Base-by-base conservation (phyloP, 108 stramenopile genomes). In the Nitzschia palea region DNA sequence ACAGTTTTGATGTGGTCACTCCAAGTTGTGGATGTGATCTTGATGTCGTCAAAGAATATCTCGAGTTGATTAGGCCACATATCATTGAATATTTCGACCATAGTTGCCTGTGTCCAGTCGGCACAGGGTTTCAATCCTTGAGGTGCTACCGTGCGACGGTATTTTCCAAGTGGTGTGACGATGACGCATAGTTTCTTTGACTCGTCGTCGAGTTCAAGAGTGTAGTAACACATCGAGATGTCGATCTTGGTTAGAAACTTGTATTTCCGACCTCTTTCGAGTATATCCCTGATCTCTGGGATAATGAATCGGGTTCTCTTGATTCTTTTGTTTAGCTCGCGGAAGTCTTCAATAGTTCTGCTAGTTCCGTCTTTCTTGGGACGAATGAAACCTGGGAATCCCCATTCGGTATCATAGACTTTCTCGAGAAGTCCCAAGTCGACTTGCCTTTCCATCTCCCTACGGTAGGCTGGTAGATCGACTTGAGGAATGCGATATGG, bases 211-310 rank as follows among this genome's bases (percentile, higher is more conserved):
- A 67, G 35, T 55, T 67, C 66, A 29, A 67, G 55, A 10, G 31
- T 34, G 36, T 55, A 67, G n/a, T 27, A 70, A 22, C 44, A 35
- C 65, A 67, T 67, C 20, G 63, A 60, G 0, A 77, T 50, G 65
- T 68, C 80, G 4, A 76, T 33, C 26, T 76, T 80, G 0, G 63
- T 70, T n/a, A 69, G 70, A 36, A 45, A 79, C 17, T 55, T 28
- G 35, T 66, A 65, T 1, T 63, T 73, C 29, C 25, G 34, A 4
- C 64, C 62, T 34, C 56, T 55, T 1, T 47, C 40, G 22, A 80
- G 37, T 2, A 81, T 69, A 29, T 81, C 80, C 1, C n/a, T 36
- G 15, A 81, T 81, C n/a, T 64, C 68, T 33, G 80, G 80, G 4
- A 81, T 28, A 15, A 25, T 27, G 31, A 54, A 62, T 2, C 14